Evolutionary conservation across 345 rosid genomes (phyloP), one percentile per base, ranked within the genome.

Genomic region (Aurinia saxatilis): DNA sequence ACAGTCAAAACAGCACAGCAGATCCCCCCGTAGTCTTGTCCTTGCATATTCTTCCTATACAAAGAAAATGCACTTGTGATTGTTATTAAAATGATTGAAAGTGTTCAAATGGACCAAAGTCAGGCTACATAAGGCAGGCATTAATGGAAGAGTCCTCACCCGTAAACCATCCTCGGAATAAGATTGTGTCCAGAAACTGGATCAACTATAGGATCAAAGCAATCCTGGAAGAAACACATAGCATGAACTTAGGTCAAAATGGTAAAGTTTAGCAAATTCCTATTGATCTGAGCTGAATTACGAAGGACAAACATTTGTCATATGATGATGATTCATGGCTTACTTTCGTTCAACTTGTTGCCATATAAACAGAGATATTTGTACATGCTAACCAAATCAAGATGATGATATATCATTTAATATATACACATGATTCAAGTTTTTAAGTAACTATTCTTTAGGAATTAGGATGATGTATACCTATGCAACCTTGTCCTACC

Each of bases 161-260:
- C 99, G 63, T 81, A 87, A 63, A 93, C 95, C 90, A 93, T 82
- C 50, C 88, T 77, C 36, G 96, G 96, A 57, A 93, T 87, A 51
- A 93, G 95, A 69, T 93, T 91, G 50, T 80, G 81, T 57, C 86
- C 88, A 29, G 79, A 83, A n/a, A 70, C 44, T 67, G 80, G 71
- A 79, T 86, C 95, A 80, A 84, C 80, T 72, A 84, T 92, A 60
- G 99, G 95, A 71, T 87, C 85, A 65, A 93, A 93, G 61, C 88
- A 77, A 64, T 89, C 98, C 96, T 92, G 82, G 16, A 45, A 35
- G 25, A 68, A 13, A 60, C n/a, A 36, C 11, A 67, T 5, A 5
- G 66, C 39, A 50, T 1, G 25, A 63, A 62, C 51, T 61, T 54
- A 54, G 25, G 33, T 16, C 31, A 35, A 29, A 9, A 25, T 35